Conservation (phyloP, 2,329 filamentous ascomycete genomes). For the Lasiodiplodia citricola region DNA sequence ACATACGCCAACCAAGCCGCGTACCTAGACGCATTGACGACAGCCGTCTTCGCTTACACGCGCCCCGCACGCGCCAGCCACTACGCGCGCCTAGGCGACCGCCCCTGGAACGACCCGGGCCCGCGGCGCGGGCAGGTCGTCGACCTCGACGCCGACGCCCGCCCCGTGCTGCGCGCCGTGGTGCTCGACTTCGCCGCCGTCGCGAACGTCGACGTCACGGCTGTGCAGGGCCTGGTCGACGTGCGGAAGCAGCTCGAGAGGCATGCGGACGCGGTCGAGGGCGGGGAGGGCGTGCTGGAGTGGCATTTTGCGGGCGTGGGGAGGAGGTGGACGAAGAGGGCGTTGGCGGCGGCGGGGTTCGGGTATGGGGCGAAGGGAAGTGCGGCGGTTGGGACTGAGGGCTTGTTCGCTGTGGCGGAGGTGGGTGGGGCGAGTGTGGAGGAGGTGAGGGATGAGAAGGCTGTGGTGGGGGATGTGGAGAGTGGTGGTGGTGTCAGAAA, state of each 20-base stretch:
- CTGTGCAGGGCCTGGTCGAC: slow-evolving; percentile 89
- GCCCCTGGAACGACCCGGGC: slow-evolving; percentile 94
- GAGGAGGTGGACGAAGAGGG: slow-evolving; percentile 93
- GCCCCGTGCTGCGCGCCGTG: slow-evolving; percentile 79
- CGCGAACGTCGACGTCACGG: slow-evolving; percentile 92
- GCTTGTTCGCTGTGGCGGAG: slow-evolving; percentile 28
- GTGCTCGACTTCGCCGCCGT: slow-evolving; percentile 92
- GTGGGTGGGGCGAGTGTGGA: slow-evolving; percentile 30
- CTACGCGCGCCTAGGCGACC: slow-evolving; percentile 66
- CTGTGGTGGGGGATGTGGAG: slow-evolving; percentile 26
- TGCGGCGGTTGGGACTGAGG: neutral
- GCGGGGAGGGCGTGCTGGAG: slow-evolving; percentile 68
- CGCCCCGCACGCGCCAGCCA: slow-evolving; percentile 74
- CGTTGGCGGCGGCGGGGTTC: slow-evolving; percentile 84
- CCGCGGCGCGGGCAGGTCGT: slow-evolving; percentile 61
- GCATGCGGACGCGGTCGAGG: slow-evolving; percentile 62
- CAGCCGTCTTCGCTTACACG: slow-evolving; percentile 62
- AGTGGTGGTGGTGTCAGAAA: neutral
- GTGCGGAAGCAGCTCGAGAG: slow-evolving; percentile 91
- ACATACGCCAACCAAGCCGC: slow-evolving; percentile 96
- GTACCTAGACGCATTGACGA: slow-evolving; percentile 72
- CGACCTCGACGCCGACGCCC: slow-evolving; percentile 50
- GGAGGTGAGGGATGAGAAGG: slow-evolving; percentile 14
- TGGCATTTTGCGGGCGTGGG: slow-evolving; percentile 94
- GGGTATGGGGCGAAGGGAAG: slow-evolving; percentile 63